Evolutionary conservation across 2,329 filamentous ascomycete species (phyloP), one percentile per base, ranked within the genome.

Genomic region (Periglandula ipomoeae): DNA sequence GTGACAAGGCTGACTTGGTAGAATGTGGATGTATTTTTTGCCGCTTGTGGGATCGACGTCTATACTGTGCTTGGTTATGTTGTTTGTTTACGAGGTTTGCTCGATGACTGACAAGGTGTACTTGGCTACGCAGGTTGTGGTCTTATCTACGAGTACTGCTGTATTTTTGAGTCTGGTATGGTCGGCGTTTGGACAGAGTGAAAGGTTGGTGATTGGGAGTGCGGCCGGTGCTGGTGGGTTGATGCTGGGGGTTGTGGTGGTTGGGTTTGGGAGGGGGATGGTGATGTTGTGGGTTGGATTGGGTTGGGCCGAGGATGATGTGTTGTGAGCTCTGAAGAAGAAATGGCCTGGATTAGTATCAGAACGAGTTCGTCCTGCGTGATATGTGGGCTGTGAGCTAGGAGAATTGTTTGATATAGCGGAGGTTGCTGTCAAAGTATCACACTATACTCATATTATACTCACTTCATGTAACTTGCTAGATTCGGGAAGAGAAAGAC

Each of bases 191-290:
- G 46, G 58, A n/a, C 45, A 55, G 19, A 55, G 51, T n/a, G 48
- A 53, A 8, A 46, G 45, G 0, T 27, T 51, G 6, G 50, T 60
- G 17, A 61, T 62, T 46, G 58, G 57, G 4, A 55, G 57, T 4
- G 27, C 62, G 32, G 55, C 61, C 46, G 59, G 61, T 2, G 58
- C 61, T 20, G 54, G 56, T n/a, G 46, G 56, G 6, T 38, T 61
- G 35, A 54, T 65, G 44, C 60, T 59, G 55, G 62, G 58, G 1
- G 50, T 58, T 39, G 57, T 55, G 0, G 27, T 59, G 19, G 52
- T 63, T 27, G 62, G 56, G 13, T 66, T 66, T 27, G 34, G 56
- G 39, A 54, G 63, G 19, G 59, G 59, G 0, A 60, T 52, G 32
- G 53, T 60, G 5, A 42, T 65, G 2, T 65, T 62, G 61, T 61